These are phyloP conservation scores for Trichoderma koningiopsis DNA, from an alignment of 2,329 filamentous ascomycete genomes.

Conservation along the genomic window DNA sequence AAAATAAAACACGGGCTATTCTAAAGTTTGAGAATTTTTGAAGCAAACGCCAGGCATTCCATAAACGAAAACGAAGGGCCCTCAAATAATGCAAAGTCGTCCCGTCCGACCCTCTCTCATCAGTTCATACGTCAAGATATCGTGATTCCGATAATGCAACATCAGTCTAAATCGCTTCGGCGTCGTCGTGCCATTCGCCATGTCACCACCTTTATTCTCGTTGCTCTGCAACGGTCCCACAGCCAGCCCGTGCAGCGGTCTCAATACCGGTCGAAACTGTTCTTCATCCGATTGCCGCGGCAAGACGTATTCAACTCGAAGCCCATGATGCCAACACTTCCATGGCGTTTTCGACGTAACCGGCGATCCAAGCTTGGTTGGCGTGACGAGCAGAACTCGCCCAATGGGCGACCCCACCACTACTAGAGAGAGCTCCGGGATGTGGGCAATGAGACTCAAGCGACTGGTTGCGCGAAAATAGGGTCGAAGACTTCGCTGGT, in stretches of 20 bases:
- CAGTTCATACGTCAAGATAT: slow-evolving; percentile 70
- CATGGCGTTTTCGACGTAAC: slow-evolving; percentile 28
- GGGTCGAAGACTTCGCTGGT: slow-evolving; percentile 29
- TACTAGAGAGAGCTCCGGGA: slow-evolving; percentile 71
- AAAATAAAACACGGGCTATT: not conserved
- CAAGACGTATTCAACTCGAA: slow-evolving; percentile 57
- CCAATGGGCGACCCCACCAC: slow-evolving; percentile 68
- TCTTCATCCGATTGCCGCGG: slow-evolving; percentile 52
- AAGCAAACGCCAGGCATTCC: not conserved
- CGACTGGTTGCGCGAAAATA: slow-evolving; percentile 41
- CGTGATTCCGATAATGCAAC: slow-evolving; percentile 71
- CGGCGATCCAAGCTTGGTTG: slow-evolving; percentile 40
- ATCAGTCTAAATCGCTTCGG: slow-evolving; percentile 65
- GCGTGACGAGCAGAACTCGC: slow-evolving; percentile 64
- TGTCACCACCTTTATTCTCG: slow-evolving; percentile 31
- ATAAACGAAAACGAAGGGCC: not conserved
- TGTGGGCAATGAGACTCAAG: slow-evolving; percentile 63
- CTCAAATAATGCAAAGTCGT: slow-evolving; percentile 42
- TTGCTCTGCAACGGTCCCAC: slow-evolving; percentile 61
- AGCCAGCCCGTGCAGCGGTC: slow-evolving; percentile 67
- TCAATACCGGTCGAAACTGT: slow-evolving; percentile 45
- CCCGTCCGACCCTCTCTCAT: slow-evolving; percentile 45
- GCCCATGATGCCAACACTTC: slow-evolving; percentile 43
- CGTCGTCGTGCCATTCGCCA: slow-evolving; percentile 30
- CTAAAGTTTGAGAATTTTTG: not conserved